Conservation (phyloP, 306 rosid genomes). For the Neltuma alba region DNA sequence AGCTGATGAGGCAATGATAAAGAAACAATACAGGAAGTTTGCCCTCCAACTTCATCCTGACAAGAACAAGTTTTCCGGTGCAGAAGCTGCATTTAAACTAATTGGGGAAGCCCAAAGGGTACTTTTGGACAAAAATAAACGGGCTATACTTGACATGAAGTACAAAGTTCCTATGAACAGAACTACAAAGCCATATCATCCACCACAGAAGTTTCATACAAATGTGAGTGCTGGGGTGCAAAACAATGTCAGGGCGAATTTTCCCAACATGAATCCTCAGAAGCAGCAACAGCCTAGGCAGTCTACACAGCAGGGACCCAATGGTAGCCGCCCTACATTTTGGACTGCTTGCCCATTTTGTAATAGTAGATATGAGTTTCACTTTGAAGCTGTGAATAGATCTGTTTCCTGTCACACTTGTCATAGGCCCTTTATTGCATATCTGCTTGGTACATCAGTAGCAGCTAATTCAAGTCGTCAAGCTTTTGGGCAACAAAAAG, state of each 20-base stretch:
- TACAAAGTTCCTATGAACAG: conserved; percentile 43
- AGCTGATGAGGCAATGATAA: conserved; percentile 71
- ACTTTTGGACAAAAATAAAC: conserved; percentile 76
- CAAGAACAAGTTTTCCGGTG: conserved; percentile 92
- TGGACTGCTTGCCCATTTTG: conserved; percentile 87
- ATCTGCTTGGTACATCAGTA: conserved; percentile 38
- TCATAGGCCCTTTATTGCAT: conserved; percentile 61
- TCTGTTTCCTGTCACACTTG: conserved; percentile 75
- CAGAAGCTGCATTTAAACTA: conserved; percentile 95
- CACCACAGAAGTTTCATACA: conserved; percentile 49
- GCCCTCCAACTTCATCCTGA: conserved; percentile 98
- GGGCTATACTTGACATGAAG: conserved; percentile 59
- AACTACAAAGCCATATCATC: conserved; percentile 42
- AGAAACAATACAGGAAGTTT: conserved; percentile 85
- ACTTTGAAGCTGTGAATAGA: conserved; percentile 56
- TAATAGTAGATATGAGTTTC: conserved; percentile 59
- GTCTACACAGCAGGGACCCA: conserved; percentile 48
- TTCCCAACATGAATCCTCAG: conserved; percentile 46
- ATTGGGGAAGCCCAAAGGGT: conserved; percentile 88
- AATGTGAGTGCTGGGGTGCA: conserved; percentile 48
- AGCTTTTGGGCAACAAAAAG: conserved; percentile 50
- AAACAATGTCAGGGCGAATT: conserved; percentile 46
- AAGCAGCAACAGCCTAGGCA: conserved; percentile 51
- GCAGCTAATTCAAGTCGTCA: conserved; percentile 51
- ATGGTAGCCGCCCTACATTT: conserved; percentile 55